A percentile compares a stretch with the other conserved stretches of the same genome.
Evolutionary conservation across 2,329 filamentous ascomycete genomes (phyloP).

Genomic region (Chalara sp.): DNA sequence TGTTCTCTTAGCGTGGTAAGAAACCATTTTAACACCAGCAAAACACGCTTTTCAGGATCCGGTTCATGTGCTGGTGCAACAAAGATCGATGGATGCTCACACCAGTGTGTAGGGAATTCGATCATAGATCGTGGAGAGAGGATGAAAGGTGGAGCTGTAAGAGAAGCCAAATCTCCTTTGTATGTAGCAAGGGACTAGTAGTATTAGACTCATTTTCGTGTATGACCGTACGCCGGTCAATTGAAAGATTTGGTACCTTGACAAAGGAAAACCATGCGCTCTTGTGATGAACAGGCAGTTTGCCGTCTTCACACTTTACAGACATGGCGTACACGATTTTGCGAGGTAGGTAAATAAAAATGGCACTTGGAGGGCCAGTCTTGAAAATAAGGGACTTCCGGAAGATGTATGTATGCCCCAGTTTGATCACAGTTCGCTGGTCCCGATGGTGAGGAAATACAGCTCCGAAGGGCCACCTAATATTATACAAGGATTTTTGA

Average conservation of each 20-base stretch:
- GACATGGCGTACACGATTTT: too few species aligned
- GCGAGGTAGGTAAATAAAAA: too few species aligned
- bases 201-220: background rate
- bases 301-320: slow-evolving; percentile 9
- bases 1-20: slow-evolving; percentile 88
- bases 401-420: too few species aligned
- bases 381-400: too few species aligned
- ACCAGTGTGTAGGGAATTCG: slow-evolving; percentile 79
- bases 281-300: slow-evolving; percentile 18
- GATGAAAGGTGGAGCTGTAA: slow-evolving; percentile 78
- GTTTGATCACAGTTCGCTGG: too few species aligned
- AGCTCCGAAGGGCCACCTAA: too few species aligned
- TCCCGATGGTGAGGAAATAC: too few species aligned
- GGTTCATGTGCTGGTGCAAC: slow-evolving; percentile 73
- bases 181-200: slow-evolving; percentile 66
- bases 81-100: slow-evolving; percentile 69
- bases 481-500: too few species aligned
- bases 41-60: slow-evolving; percentile 49
- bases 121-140: slow-evolving; percentile 71
- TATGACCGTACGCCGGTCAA: too few species aligned
- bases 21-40: slow-evolving; percentile 62
- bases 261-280: slow-evolving; percentile 25
- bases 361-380: too few species aligned
- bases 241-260: slow-evolving; percentile 14
- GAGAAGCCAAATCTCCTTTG: slow-evolving; percentile 72